Evolutionary conservation across 1,139 yeast genomes (phyloP), one percentile per base, ranked within the genome.

Genomic region (Trichomonascaceae sp.): DNA sequence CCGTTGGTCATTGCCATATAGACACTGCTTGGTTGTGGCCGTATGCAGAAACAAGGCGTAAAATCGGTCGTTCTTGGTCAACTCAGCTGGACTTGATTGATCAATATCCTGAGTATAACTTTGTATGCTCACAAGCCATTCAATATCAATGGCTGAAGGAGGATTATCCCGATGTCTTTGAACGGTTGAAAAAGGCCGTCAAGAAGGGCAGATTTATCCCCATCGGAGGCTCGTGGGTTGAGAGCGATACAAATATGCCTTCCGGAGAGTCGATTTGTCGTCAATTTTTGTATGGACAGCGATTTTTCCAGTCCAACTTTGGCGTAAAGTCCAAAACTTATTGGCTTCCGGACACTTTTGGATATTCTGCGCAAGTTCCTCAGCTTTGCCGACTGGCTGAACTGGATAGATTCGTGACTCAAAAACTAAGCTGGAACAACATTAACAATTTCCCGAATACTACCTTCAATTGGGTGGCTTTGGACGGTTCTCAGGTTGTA

Each of bases 21-120:
- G 98, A 91, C 66, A 91, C 97, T 38, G 96, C 96, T 24, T 89
- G 96, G 96, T 75, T 87, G 58, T 91, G 98, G 98, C 97, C 97
- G 13, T 91, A 87, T 75, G 96, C 96, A 3, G 96, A 91, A 69
- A 88, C 97, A 0, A 83, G 86, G 63, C 79, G 96, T 57, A 90
- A 90, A 67, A 82, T 90, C 58, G 96, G 89, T 4, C 80, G 98
- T 60, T 88, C 96, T 3, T 91, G 97, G 97, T 83, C 96, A 0
- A 82, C 96, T 10, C 98, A 91, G 71, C 74, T 90, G 54, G 86
- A 88, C 55, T 72, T 91, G 55, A 82, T 93, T 62, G 93, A 89
- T 53, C 78, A 83, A 60, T 91, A 88, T 62, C 96, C 97, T 0
- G 98, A 91, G 71, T 90, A 87, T 67, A 84, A 84, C 43, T 91